phyloP scores from a whole-genome alignment of 768 basidiomycete genomes.

The Goffeauzyma gilvescens region DNA sequence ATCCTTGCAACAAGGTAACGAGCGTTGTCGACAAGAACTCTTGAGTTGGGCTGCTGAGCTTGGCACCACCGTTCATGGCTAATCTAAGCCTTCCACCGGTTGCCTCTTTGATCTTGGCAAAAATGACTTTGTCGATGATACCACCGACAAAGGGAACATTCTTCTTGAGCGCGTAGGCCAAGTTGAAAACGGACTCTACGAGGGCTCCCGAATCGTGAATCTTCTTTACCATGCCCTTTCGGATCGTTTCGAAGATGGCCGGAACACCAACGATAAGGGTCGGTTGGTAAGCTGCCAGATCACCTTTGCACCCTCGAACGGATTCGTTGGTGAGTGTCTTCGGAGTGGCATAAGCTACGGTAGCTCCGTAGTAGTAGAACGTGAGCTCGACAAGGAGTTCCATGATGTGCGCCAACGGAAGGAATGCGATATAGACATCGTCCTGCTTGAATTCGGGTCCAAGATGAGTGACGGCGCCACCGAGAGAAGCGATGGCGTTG shows the following conservation, averaged over 20 bases:
- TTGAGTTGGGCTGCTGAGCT: constrained; percentile 21
- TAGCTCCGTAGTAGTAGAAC: constrained; percentile 21
- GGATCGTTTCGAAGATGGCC: constrained; percentile 20
- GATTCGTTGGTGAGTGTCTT: constrained; percentile 31
- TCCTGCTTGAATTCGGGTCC: background rate
- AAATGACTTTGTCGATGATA: constrained; percentile 24
- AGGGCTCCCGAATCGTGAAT: constrained; percentile 22
- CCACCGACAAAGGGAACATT: constrained; percentile 20
- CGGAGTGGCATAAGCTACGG: constrained; percentile 24
- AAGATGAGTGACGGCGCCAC: constrained; percentile 2
- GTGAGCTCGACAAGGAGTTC: constrained; percentile 31
- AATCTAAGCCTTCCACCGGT: constrained; percentile 28
- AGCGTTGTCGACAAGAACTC: constrained; percentile 27
- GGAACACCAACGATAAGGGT: constrained; percentile 29
- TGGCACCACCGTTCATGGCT: constrained; percentile 26
- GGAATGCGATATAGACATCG: constrained; percentile 21
- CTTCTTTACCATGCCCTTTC: constrained; percentile 22
- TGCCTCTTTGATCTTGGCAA: constrained; percentile 25
- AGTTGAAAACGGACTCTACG: constrained; percentile 19
- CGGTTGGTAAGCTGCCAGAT: constrained; percentile 25
- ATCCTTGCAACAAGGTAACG: constrained; percentile 33
- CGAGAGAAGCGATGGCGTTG: constrained; percentile 55
- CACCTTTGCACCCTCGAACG: constrained; percentile 28
- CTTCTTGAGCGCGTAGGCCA: constrained; percentile 25
- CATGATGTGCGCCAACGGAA: constrained; percentile 26